Evolutionary conservation across 768 basidiomycete genomes (phyloP).

Genomic region (Multifurca ochricompacta): DNA sequence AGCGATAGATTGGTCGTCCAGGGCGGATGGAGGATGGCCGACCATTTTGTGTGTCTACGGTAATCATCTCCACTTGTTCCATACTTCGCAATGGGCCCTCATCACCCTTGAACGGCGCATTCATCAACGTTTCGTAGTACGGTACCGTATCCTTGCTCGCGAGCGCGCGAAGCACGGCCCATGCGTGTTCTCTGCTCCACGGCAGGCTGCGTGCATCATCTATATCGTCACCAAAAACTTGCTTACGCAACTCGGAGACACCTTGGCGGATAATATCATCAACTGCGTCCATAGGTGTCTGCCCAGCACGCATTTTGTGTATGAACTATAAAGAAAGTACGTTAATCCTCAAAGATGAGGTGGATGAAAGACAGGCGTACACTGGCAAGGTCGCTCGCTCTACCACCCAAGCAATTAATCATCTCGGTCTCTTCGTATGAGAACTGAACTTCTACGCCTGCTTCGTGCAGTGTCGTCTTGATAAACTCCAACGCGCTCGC

Average conservation of each 20-base stretch:
- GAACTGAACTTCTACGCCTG: conserved; percentile 44
- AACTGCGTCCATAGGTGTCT: conserved; percentile 68
- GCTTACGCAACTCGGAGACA: conserved; percentile 80
- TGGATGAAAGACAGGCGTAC: conserved; percentile 36
- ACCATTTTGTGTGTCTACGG: conserved; percentile 69
- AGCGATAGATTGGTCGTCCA: conserved; percentile 84
- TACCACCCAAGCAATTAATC: conserved; percentile 77
- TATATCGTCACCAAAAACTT: conserved; percentile 84
- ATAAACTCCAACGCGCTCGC: conserved; percentile 75
- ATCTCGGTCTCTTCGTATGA: conserved; percentile 46
- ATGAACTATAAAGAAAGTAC: conserved; percentile 46
- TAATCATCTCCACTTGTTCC: conserved; percentile 85
- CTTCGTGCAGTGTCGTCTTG: conserved; percentile 63
- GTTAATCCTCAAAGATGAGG: not conserved
- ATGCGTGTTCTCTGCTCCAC: conserved; percentile 86
- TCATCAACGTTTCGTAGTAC: conserved; percentile 74
- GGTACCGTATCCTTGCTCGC: conserved; percentile 64
- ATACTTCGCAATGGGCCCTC: conserved; percentile 72
- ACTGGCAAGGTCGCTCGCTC: conserved; percentile 82
- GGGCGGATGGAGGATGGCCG: conserved; percentile 79
- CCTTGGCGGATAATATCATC: conserved; percentile 82
- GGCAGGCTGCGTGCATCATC: conserved; percentile 78
- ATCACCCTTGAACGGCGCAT: conserved; percentile 89
- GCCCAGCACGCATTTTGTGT: conserved; percentile 74
- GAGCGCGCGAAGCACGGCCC: conserved; percentile 71